Base-by-base conservation (phyloP, 345 rosid species). In the Erucastrum elatum region DNA sequence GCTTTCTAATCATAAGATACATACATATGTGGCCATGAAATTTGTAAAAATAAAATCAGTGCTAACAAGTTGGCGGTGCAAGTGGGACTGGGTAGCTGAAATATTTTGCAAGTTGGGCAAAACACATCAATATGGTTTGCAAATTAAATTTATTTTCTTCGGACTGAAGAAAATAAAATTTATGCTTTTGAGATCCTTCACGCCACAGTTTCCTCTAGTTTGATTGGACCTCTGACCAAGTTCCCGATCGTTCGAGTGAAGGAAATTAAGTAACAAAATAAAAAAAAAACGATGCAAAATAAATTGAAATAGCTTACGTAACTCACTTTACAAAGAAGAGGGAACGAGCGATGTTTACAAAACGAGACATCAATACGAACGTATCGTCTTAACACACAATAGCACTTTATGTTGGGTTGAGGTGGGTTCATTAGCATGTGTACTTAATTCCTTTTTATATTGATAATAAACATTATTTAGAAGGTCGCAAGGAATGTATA, bases 11-110 rank as follows among this genome's bases (percentile, higher is more conserved):
- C 74, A 79, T 72, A 79, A 67, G 44, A 46, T 67, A 35, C 26
- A 49, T 66, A 31, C 68, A 59, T 79, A 66, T 73, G 77, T 59
- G 74, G 74, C 44, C 29, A 55, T 15, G 60, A 77, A 77, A 55
- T 30, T 51, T 66, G 55, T 61, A 26, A 17, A 46, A 31, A 29
- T 4, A 2, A 1, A 26, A 60, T 33, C 71, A 79, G 77, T 68
- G 51, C 72, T 82, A 78, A 10, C 59, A 75, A 30, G 29, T 74
- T 41, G 80, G 72, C 77, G 66, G 53, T 82, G 87, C 90, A 87
- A 87, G 89, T 86, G 84, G 89, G 69, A 34, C 74, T 73, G 65
- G 69, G 77, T 60, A 73, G 82, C 77, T 79, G 77, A 68, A 46
- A 60, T 31, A 10, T 46, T 59, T 41, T 51, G 77, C 82, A 73